These are phyloP conservation scores for Amaranthus hypochondriacus DNA, from an alignment of 148 eudicot genomes.

Conservation along the genomic window DNA sequence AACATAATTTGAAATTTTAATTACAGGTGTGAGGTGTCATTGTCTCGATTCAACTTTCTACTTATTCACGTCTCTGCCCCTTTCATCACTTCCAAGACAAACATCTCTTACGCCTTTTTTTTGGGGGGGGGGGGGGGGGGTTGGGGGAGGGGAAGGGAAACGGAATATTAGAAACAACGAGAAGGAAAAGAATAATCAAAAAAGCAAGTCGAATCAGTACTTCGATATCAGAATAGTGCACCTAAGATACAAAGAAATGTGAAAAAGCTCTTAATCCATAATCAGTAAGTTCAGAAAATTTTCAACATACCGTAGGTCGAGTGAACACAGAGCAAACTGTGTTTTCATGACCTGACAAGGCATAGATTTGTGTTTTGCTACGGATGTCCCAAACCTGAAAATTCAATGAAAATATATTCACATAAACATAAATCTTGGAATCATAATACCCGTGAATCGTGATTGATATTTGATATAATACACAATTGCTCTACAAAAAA, in stretches of 20 bases:
- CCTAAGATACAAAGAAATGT: background rate
- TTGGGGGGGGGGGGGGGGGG: background rate
- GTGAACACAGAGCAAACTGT: constrained; percentile 99
- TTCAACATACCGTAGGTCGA: constrained; percentile 64
- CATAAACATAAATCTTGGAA: background rate
- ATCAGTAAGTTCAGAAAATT: background rate
- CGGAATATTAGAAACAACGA: background rate
- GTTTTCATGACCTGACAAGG: constrained; percentile 85
- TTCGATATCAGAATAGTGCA: background rate
- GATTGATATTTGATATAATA: background rate
- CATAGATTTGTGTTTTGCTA: constrained; percentile 83
- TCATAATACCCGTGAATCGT: background rate
- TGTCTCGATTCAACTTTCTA: background rate
- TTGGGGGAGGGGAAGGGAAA: background rate
- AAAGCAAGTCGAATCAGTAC: background rate
- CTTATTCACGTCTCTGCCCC: background rate
- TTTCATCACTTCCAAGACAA: background rate
- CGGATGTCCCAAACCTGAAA: constrained; percentile 98
- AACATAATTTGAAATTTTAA: background rate
- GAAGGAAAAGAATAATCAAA: background rate
- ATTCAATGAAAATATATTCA: background rate
- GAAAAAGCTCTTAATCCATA: background rate
- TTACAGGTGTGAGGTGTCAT: background rate
- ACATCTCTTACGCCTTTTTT: too few relatives aligned
- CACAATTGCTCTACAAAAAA: background rate